Percentiles rank a stretch among this genome's conserved stretches.
Evolutionary conservation across 305 asterid genomes (phyloP).

Genomic region (Fraxinus greggii): DNA sequence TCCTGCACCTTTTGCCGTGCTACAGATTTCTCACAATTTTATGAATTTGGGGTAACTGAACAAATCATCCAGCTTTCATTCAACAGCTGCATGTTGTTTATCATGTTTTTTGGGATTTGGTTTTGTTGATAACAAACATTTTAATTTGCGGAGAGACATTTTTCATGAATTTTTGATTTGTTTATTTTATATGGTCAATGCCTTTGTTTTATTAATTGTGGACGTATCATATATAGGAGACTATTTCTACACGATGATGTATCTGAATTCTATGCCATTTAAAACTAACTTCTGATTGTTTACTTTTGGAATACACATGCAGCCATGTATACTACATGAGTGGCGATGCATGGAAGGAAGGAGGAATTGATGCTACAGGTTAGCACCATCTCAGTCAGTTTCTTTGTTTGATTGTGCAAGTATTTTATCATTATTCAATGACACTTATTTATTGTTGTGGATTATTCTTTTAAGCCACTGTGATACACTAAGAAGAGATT

Average conservation of each 20-base stretch:
- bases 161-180: neutral
- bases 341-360: constrained; percentile 99
- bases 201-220: neutral
- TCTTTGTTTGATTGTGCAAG: constrained; percentile 13
- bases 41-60: neutral
- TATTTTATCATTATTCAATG: constrained; percentile 8
- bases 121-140: neutral
- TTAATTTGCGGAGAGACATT: neutral
- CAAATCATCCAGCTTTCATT: neutral
- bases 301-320: constrained; percentile 33
- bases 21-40: constrained; percentile 8
- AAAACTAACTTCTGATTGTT: constrained; percentile 12
- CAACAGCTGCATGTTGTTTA: neutral
- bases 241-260: neutral
- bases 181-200: neutral
- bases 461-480: neutral
- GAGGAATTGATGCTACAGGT: constrained; percentile 99
- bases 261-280: neutral
- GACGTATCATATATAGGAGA: neutral
- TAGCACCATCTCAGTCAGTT: constrained; percentile 31
- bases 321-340: constrained; percentile 99
- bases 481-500: neutral
- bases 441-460: constrained; percentile 1
- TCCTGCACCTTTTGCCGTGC: neutral
- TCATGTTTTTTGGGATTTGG: neutral